A percentile compares a stretch with the other conserved stretches of the same genome.
Evolutionary conservation across 1,284 basidiomycete genomes (phyloP).

Genomic region (Meira miltonrushii): DNA sequence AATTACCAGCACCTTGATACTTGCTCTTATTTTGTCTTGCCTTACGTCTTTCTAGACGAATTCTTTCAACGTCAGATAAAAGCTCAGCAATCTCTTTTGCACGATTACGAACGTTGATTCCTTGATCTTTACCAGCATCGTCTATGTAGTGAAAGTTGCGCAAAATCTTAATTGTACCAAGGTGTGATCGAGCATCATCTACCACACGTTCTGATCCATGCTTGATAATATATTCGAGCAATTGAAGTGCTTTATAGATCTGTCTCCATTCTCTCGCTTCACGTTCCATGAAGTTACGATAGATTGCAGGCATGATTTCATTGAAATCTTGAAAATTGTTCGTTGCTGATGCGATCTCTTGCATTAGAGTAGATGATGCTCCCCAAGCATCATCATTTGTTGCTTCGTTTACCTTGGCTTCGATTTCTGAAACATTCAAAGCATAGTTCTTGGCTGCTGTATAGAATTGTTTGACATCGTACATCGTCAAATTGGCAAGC

Average conservation of each 20-base stretch:
- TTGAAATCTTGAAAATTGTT: slow-evolving; percentile 98
- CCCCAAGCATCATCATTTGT: slow-evolving; percentile 99
- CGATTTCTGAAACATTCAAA: slow-evolving; percentile 92
- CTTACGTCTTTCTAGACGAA: slow-evolving; percentile 81
- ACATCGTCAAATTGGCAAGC: slow-evolving; percentile 50
- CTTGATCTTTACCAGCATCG: slow-evolving; percentile 97
- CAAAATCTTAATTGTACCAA: slow-evolving; percentile 94
- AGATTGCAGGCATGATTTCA: slow-evolving; percentile 98
- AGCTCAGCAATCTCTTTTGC: slow-evolving; percentile 85
- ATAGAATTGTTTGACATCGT: slow-evolving; percentile 49
- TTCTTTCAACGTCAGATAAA: slow-evolving; percentile 82
- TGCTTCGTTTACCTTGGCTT: slow-evolving; percentile 92
- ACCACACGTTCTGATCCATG: slow-evolving; percentile 98
- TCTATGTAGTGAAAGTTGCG: slow-evolving; percentile 98
- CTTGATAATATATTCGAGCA: slow-evolving; percentile 92
- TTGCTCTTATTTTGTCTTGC: slow-evolving; percentile 89
- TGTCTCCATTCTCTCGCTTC: slow-evolving; percentile 97
- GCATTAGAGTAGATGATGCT: slow-evolving; percentile 95
- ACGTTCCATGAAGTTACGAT: slow-evolving; percentile 74
- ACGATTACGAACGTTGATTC: slow-evolving; percentile 94
- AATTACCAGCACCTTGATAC: slow-evolving; percentile 79
- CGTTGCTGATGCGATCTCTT: slow-evolving; percentile 92
- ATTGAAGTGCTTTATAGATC: slow-evolving; percentile 97
- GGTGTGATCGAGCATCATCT: slow-evolving; percentile 89
- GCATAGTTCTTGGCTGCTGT: slow-evolving; percentile 58